Evolutionary conservation across 1,139 yeast species (phyloP), one percentile per base, ranked within the genome.

Genomic region (Saccharomycopsis phalli): DNA sequence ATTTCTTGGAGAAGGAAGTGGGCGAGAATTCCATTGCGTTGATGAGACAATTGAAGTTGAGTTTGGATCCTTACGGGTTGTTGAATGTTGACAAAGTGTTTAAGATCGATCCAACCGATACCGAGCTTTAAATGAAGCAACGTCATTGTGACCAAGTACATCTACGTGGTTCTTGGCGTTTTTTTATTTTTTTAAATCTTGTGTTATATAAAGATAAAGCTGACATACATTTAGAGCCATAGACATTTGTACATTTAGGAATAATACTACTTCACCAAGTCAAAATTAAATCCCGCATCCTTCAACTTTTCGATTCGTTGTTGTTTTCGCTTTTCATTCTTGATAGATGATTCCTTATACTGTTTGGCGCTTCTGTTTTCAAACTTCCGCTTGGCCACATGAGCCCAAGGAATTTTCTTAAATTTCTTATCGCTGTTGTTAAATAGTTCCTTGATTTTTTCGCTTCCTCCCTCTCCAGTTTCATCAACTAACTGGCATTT

Each of bases 361-460:
- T 80, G 74, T 41, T 74, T 75, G 48, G 61, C 56, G 14, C 73
- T 56, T 55, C 75, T 79, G 44, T 64, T 65, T 53, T 81, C 84
- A 50, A 74, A 68, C 49, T 69, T 68, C 33, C 64, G 61, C 51
- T 68, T 70, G 42, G 75, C 67, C 37, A 79, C 68, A 53, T 68
- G 71, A 41, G 63, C 61, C 78, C 81, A 72, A 35, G 84, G 84
- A 38, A 79, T 66, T n/a, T 69, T 67, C 55, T 68, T 75, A 62
- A 68, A 81, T 20, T 32, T 38, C 50, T 67, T 71, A 54, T 66
- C 70, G 19, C 80, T 66, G 35, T 81, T 80, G 44, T 65, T 66
- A 59, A 73, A 74, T 48, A 74, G 57, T 38, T 70, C 68, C 41
- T 63, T 67, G 14, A 26, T 27, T 14, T 36, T 32, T 7, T 34